Evolutionary conservation across 805 yeast genomes (phyloP).

Genomic region (Allodekkera sacchari): DNA sequence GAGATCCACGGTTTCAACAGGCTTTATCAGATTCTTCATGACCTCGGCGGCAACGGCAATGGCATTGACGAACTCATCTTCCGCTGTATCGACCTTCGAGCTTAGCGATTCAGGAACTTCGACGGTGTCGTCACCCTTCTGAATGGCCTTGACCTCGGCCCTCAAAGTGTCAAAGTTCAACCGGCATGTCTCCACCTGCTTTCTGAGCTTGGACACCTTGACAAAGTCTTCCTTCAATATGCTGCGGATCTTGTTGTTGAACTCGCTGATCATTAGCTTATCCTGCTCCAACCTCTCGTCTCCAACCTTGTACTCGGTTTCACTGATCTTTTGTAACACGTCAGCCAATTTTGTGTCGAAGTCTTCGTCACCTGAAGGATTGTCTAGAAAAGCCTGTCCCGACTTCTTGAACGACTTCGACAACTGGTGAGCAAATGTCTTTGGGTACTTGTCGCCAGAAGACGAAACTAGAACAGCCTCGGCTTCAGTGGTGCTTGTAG

Average conservation of each 20-base stretch:
- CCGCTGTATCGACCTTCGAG: constrained; percentile 47
- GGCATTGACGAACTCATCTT: constrained; percentile 74
- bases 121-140: constrained; percentile 27
- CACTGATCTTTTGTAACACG: constrained; percentile 47
- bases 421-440: constrained; percentile 68
- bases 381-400: constrained; percentile 30
- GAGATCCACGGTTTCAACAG: constrained; percentile 54
- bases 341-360: constrained; percentile 41
- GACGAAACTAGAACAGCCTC: constrained; percentile 42
- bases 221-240: constrained; percentile 51
- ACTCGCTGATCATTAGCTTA: constrained; percentile 45
- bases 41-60: constrained; percentile 72
- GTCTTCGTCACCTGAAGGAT: constrained; percentile 25
- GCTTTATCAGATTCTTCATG: constrained; percentile 65
- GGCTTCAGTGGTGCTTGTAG: constrained; percentile 59
- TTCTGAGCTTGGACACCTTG: constrained; percentile 52
- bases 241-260: constrained; percentile 47
- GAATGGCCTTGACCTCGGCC: constrained; percentile 38
- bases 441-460: constrained; percentile 38
- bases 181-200: constrained; percentile 62
- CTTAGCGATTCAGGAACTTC: constrained; percentile 43
- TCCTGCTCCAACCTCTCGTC: constrained; percentile 66
- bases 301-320: constrained; percentile 55
- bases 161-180: constrained; percentile 63
- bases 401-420: constrained; percentile 47